These are phyloP conservation scores for Eucalyptus pumila DNA, from an alignment of 345 rosid genomes.

Conservation along the genomic window DNA sequence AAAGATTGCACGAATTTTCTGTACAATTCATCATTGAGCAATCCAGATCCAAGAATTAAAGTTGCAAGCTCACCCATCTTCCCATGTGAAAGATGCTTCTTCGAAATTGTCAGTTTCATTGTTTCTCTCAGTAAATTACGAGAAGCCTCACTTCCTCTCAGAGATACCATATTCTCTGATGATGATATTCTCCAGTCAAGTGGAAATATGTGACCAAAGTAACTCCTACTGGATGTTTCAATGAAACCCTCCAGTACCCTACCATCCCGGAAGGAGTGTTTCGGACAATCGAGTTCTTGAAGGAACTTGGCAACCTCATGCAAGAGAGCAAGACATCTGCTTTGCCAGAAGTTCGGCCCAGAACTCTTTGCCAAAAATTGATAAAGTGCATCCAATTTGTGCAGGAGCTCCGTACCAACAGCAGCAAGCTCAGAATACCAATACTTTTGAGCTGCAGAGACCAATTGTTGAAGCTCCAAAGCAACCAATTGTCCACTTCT, in stretches of 20 bases:
- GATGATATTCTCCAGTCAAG: conserved; percentile 15
- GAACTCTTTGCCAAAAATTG: not conserved
- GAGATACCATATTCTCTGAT: conserved; percentile 9
- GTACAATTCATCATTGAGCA: not conserved
- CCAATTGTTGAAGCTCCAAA: conserved; percentile 9
- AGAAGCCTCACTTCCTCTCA: conserved; percentile 13
- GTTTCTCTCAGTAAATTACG: conserved; percentile 6
- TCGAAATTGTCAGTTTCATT: not conserved
- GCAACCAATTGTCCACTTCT: not conserved
- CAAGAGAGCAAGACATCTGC: conserved; percentile 4
- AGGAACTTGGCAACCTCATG: conserved; percentile 24
- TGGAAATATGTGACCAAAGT: conserved; percentile 15
- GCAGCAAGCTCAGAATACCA: conserved; percentile 22
- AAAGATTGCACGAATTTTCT: not conserved
- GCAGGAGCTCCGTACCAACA: conserved; percentile 21
- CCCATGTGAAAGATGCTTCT: conserved; percentile 8
- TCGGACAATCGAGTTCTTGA: not conserved
- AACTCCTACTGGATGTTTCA: not conserved
- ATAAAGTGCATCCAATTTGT: conserved; percentile 9
- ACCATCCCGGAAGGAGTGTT: not conserved
- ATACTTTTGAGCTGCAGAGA: conserved; percentile 9
- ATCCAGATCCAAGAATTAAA: conserved; percentile 26
- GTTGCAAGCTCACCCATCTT: conserved; percentile 13
- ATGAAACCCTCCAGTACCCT: not conserved
- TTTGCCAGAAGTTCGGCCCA: not conserved